These are phyloP conservation scores for Hirsutella minnesotensis DNA, from an alignment of 2,329 filamentous ascomycete species.

Conservation along the genomic window DNA sequence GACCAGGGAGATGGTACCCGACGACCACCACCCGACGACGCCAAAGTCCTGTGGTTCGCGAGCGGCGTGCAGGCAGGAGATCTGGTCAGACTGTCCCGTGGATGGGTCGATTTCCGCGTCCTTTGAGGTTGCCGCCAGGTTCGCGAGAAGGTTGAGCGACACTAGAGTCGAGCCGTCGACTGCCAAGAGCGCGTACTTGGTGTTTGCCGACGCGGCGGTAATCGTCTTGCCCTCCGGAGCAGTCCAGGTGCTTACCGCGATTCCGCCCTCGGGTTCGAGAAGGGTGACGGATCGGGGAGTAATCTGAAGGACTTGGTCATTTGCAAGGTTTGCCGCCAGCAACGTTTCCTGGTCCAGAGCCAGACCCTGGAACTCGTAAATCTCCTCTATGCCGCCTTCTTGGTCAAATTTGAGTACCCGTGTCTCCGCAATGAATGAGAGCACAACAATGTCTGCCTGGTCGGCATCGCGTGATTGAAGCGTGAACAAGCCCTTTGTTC, in stretches of 20 bases:
- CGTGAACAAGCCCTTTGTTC: slow-evolving; percentile 62
- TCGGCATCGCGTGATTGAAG: slow-evolving; percentile 38
- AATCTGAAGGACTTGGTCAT: slow-evolving; percentile 61
- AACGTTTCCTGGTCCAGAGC: slow-evolving; percentile 60
- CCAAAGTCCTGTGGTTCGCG: slow-evolving; percentile 51
- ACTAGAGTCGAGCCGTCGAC: slow-evolving; percentile 63
- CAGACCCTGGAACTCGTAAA: slow-evolving; percentile 64
- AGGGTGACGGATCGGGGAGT: slow-evolving; percentile 53
- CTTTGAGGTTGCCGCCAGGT: slow-evolving; percentile 47
- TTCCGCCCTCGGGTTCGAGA: slow-evolving; percentile 45
- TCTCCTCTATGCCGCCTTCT: slow-evolving; percentile 73
- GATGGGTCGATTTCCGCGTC: slow-evolving; percentile 40
- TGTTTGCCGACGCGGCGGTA: slow-evolving; percentile 67
- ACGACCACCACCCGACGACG: slow-evolving; percentile 79
- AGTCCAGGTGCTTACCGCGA: slow-evolving; percentile 47
- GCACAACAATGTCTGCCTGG: slow-evolving; percentile 58
- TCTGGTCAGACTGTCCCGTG: slow-evolving; percentile 45
- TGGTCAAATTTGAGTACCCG: slow-evolving; percentile 66
- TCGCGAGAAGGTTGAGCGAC: slow-evolving; percentile 50
- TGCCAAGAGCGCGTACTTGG: slow-evolving; percentile 58
- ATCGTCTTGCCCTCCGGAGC: slow-evolving; percentile 44
- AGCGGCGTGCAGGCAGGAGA: slow-evolving; percentile 75
- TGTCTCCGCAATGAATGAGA: slow-evolving; percentile 75
- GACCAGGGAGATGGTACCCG: slow-evolving; percentile 67
- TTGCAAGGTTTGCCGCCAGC: slow-evolving; percentile 52